phyloP scores from a whole-genome alignment of 2,329 filamentous ascomycete genomes.

The Neonectria neomacrospora region DNA sequence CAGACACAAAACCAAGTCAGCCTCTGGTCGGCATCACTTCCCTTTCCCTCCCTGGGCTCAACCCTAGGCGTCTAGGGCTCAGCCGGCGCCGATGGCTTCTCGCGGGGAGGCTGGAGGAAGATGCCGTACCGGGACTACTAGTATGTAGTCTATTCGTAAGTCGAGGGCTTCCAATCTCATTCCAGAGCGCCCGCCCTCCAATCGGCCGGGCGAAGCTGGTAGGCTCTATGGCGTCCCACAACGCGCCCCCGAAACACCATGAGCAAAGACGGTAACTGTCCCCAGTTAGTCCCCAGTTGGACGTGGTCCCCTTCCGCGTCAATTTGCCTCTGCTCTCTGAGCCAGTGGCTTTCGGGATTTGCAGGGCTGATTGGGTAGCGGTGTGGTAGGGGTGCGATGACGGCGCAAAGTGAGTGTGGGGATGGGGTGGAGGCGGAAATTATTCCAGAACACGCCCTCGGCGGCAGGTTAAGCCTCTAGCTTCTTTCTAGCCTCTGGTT shows the following conservation, averaged over 20 bases:
- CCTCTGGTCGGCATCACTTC: background rate
- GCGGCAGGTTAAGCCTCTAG: slow-evolving; percentile 29
- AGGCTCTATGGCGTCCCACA: slow-evolving; percentile 8
- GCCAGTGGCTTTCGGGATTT: slow-evolving; percentile 26
- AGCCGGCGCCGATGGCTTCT: background rate
- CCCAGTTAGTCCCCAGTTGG: background rate
- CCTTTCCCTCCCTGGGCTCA: background rate
- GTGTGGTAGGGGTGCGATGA: slow-evolving; percentile 36
- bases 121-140: slow-evolving; percentile 26
- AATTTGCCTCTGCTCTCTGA: slow-evolving; percentile 32
- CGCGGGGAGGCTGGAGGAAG: slow-evolving; percentile 16
- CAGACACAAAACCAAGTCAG: background rate
- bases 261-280: background rate
- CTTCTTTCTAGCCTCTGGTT: slow-evolving; percentile 28
- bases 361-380: slow-evolving; percentile 44
- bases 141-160: background rate
- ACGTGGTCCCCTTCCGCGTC: slow-evolving; percentile 13
- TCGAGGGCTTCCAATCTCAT: slow-evolving; percentile 29
- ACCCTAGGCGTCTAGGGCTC: background rate
- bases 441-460: slow-evolving; percentile 39
- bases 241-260: background rate
- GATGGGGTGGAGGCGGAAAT: slow-evolving; percentile 38
- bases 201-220: slow-evolving; percentile 35
- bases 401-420: slow-evolving; percentile 37
- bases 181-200: slow-evolving; percentile 29